These are phyloP conservation scores for Aureobasidium sp. DNA, from an alignment of 2,329 filamentous ascomycete genomes.

Conservation along the genomic window DNA sequence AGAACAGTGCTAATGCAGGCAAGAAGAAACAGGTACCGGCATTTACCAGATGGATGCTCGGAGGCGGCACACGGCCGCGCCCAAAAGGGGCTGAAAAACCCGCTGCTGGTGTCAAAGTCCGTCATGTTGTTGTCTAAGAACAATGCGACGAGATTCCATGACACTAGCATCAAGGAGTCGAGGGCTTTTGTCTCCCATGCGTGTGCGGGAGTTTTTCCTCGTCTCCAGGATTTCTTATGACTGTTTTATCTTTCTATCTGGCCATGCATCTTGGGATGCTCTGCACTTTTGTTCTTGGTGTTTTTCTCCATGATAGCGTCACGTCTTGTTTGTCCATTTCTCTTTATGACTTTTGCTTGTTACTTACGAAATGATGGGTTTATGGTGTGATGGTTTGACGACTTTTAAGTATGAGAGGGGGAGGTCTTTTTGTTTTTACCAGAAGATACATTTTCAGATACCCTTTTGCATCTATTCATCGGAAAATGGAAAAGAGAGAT, in stretches of 20 bases:
- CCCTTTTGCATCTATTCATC: not conserved
- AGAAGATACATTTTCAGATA: not conserved
- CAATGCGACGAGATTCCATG: not conserved
- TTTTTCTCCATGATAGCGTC: not conserved
- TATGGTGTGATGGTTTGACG: constrained; percentile 5
- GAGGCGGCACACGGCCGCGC: not conserved
- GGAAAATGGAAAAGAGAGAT: not conserved
- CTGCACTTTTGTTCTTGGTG: not conserved
- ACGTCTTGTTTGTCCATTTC: not conserved
- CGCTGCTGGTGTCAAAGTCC: constrained; percentile 1
- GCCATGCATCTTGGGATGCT: not conserved
- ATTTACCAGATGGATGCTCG: constrained; percentile 5
- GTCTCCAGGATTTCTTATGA: not conserved
- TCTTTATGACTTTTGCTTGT: not conserved
- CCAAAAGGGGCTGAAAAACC: constrained; percentile 12
- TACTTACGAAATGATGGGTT: not conserved
- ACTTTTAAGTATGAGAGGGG: not conserved
- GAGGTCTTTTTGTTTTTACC: not conserved
- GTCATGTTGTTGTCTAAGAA: not conserved
- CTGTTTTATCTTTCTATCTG: not conserved
- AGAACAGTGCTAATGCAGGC: not conserved
- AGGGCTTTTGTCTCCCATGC: constrained; percentile 8
- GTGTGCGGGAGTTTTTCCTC: constrained; percentile 7
- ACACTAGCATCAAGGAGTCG: not conserved
- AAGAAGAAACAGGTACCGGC: constrained; percentile 3